Percentiles rank a stretch among this genome's conserved stretches.
These are phyloP conservation scores for Carex cristatella DNA, from an alignment of 176 grass and related monocot genomes.

Conservation along the genomic window DNA sequence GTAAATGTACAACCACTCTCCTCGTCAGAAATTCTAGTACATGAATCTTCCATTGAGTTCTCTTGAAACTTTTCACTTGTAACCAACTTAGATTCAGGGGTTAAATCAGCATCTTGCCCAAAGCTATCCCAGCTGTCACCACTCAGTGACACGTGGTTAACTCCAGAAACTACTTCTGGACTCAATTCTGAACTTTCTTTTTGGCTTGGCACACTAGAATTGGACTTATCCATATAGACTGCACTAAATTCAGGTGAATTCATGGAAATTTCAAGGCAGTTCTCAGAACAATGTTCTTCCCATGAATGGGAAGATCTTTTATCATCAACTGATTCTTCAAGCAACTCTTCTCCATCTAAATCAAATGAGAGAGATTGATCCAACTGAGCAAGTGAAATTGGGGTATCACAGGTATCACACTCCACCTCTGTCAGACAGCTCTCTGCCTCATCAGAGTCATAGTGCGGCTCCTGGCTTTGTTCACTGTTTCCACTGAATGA, in stretches of 20 bases:
- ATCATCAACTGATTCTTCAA: conserved; percentile 31
- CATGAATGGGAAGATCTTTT: conserved; percentile 16
- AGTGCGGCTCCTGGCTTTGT: conserved; percentile 30
- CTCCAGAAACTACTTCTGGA: neutral
- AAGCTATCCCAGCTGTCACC: conserved; percentile 3
- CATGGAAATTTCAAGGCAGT: conserved; percentile 28
- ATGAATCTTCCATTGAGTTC: neutral
- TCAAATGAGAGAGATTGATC: neutral
- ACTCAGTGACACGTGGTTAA: neutral
- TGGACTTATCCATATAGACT: neutral
- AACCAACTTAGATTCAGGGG: conserved; percentile 6
- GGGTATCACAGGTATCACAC: conserved; percentile 21
- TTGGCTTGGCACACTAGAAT: neutral
- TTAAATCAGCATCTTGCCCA: neutral
- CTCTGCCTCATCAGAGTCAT: conserved; percentile 92
- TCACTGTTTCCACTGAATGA: conserved; percentile 29
- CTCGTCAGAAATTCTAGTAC: conserved; percentile 12
- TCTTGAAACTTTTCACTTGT: neutral
- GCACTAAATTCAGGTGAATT: conserved; percentile 19
- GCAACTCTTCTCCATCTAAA: neutral
- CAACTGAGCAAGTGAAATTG: conserved; percentile 3
- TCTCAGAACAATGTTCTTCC: conserved; percentile 28
- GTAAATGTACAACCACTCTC: neutral
- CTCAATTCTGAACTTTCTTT: neutral
- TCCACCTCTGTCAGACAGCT: conserved; percentile 40